Base-by-base conservation (phyloP, 2,329 filamentous ascomycete species). In the Drechmeria coniospora region DNA sequence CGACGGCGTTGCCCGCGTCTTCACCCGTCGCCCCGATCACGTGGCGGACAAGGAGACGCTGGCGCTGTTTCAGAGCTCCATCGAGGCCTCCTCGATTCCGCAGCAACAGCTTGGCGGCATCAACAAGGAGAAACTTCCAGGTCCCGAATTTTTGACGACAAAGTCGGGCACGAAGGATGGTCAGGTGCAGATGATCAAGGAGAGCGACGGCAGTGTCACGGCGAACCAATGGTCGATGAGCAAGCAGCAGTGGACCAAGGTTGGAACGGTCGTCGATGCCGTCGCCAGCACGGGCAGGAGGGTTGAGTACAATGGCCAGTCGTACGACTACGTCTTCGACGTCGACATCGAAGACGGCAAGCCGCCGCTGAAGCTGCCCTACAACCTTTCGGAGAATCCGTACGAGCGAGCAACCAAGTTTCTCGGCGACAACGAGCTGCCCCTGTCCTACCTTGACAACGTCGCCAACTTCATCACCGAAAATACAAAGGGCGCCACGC, bases 311-410 rank as follows among this genome's bases (percentile, higher is more conserved):
- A 63, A 80, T 2, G 87, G 87, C 18, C 72, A 92, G 46, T 80
- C 87, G 35, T 98, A 92, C 49, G 90, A 98, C 47, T 94, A 79
- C 44, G 86, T 98, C 7, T 95, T 95, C 40, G 86, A 94, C 45
- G 86, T 94, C 15, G 86, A 93, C 42, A 92, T 94, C 36, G 82
- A 93, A 49, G 87, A 94, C 44, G 87, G 84, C 28, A 87, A 92
- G 45, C 86, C 87, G 9, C 74, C 87, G 1, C 61, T 95, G 25
- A 94, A 94, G 52, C 64, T 95, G n/a, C 84, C 87, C 0, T 95
- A 80, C 55, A 94, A 95, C 48, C 65, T 87, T 9, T 83, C 79
- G 1, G 79, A 94, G 47, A 94, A 94, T 40, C 82, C 84, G 0
- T 95, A 92, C 50, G 81, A 93, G 41, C 77, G 79, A 3, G 87